Base-by-base conservation (phyloP, 345 rosid species). In the Populus alba region DNA sequence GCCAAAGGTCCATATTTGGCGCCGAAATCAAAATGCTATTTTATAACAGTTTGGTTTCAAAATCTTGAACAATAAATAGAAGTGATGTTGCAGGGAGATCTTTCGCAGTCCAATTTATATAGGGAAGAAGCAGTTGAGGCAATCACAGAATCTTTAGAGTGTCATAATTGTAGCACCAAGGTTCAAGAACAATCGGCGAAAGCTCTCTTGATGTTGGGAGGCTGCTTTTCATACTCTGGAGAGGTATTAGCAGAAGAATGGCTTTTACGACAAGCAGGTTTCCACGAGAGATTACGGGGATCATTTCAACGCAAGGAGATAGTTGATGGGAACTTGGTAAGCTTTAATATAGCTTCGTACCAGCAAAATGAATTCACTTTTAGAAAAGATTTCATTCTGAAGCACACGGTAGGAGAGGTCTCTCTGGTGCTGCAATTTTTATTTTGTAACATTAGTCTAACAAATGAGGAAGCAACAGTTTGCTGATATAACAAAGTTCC, bases 51-150 rank as follows among this genome's bases (percentile, higher is more conserved):
- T 68, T 73, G 33, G 73, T 67, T 33, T n/a, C 79, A 25, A 77
- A 78, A 80, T 22, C 74, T 69, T 77, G 77, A 68, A 80, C 53
- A 75, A 78, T 74, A 63, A 77, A 23, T 71, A 66, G 78, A 81
- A 81, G 86, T 76, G 70, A 66, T 76, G 77, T 83, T 85, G 86
- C 89, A 91, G 92, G 91, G 81, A 66, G 91, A 89, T 84, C 84
- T 82, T 51, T 69, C 71, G 66, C 83, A 83, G 80, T 71, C 82
- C 80, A 91, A 92, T 38, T 47, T 88, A 1, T 89, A 88, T 71
- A 81, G 90, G 79, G 92, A 89, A 77, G 95, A 91, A 77, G 95
- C 92, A 10, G 47, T 91, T 12, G 92, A 89, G 68, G 90, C 81
- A 20, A 77, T 89, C 33, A 67, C 83, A 47, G 84, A 77, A 12